phyloP scores from a whole-genome alignment of 2,329 filamentous ascomycete species.

The Seiridium cupressi region DNA sequence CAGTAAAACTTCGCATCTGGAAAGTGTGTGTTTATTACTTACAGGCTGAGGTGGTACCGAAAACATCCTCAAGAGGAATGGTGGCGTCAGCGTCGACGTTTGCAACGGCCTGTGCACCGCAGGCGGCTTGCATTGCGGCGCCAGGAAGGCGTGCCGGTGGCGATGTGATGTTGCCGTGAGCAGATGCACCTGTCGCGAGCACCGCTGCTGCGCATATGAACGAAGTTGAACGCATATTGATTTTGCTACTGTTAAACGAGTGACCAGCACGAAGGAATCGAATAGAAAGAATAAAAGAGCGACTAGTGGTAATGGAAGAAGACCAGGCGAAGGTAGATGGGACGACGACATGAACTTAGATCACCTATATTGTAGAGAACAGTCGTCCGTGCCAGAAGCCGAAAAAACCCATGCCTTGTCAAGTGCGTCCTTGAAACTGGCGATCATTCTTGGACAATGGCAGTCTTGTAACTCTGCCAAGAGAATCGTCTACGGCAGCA shows the following conservation, averaged over 20 bases:
- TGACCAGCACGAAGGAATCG: constrained; percentile 1
- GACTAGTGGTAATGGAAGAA: no score
- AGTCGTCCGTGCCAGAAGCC: not conserved
- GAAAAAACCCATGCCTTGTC: not conserved
- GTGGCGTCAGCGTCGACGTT: constrained; percentile 28
- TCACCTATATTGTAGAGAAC: not conserved
- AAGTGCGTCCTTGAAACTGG: not conserved
- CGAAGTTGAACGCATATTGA: not conserved
- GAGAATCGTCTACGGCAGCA: not conserved
- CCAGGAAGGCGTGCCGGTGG: constrained; percentile 41
- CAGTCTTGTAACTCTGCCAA: not conserved
- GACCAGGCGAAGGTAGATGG: not conserved
- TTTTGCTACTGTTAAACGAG: not conserved
- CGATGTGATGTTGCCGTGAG: constrained; percentile 42
- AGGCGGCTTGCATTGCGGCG: constrained; percentile 39
- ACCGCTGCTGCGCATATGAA: constrained; percentile 13
- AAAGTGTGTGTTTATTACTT: constrained; percentile 7
- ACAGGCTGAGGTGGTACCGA: constrained; percentile 22
- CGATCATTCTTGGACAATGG: not conserved
- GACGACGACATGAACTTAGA: not conserved
- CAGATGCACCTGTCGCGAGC: constrained; percentile 29
- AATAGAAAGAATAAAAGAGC: not conserved
- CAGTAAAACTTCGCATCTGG: not conserved
- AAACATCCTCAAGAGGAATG: constrained; percentile 31
- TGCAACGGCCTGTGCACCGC: constrained; percentile 35